A percentile compares a stretch with the other conserved stretches of the same genome.
phyloP scores from a whole-genome alignment of 2,329 filamentous ascomycete genomes.

The Colletotrichum echinochloae region DNA sequence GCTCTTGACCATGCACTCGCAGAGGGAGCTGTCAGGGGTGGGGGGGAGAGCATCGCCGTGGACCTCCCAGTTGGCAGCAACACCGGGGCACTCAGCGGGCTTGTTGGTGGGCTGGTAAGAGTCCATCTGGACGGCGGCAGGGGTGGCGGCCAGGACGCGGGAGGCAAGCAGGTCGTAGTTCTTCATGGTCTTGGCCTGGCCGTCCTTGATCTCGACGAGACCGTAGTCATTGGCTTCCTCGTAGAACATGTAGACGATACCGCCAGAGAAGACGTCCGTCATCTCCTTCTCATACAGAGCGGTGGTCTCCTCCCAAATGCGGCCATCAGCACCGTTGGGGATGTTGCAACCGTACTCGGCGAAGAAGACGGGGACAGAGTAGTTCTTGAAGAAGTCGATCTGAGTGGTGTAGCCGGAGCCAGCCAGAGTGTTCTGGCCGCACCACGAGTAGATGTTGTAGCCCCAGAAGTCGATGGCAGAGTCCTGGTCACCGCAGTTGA shows the following conservation, averaged over 20 bases:
- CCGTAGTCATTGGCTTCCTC: conserved; percentile 91
- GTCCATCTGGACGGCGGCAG: conserved; percentile 72
- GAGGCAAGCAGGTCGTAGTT: conserved; percentile 81
- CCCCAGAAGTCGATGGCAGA: conserved; percentile 95
- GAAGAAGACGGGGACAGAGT: conserved; percentile 96
- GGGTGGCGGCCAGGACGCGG: conserved; percentile 75
- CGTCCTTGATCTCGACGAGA: conserved; percentile 71
- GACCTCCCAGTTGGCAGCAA: conserved; percentile 76
- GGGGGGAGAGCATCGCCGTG: conserved; percentile 78
- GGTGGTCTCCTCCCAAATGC: conserved; percentile 86
- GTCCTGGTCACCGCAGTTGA: conserved; percentile 83
- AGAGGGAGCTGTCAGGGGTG: conserved; percentile 81
- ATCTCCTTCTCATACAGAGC: conserved; percentile 85
- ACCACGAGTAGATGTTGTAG: conserved; percentile 99
- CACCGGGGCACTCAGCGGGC: conserved; percentile 76
- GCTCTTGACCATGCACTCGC: conserved; percentile 84
- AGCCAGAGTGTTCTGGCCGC: conserved; percentile 82
- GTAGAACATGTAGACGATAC: conserved; percentile 99
- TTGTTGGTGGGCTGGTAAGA: conserved; percentile 82
- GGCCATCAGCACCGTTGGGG: conserved; percentile 68
- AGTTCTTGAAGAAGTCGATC: conserved; percentile 87
- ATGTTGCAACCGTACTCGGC: conserved; percentile 98
- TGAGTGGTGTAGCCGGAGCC: conserved; percentile 85
- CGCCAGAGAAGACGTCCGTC: conserved; percentile 90
- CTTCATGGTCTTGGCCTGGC: conserved; percentile 72